Base-by-base conservation (phyloP, 352 stramenopile genomes). In the Phytophthora capsici region DNA sequence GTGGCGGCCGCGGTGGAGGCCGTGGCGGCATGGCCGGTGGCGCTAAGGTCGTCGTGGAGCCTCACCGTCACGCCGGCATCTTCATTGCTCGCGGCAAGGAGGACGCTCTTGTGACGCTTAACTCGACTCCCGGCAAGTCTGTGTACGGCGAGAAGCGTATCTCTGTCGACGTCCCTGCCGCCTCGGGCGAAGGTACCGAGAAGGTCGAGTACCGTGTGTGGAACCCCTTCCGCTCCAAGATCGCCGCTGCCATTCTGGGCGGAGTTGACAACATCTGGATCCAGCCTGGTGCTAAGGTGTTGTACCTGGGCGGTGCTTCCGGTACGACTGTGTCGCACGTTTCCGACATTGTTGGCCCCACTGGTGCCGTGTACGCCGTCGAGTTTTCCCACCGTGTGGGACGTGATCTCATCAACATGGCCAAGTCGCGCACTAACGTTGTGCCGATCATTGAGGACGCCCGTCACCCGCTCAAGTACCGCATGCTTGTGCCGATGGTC, bases 191-290 rank as follows among this genome's bases (percentile, higher is more conserved):
- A 65, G 88, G 90, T 54, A 91, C 91, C 0, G 91, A 96, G 66
- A 99, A 99, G 90, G 91, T 99, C 30, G 98, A 99, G 83, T 99
- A 99, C 85, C 95, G 98, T 63, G 97, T 99, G 59, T 99, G 98
- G 98, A 99, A 99, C 87, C 98, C 98, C 59, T 99, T 99, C 92
- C 92, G 98, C 66, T 99, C 96, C 50, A 99, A 99, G 92, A 88
- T 99, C 38, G 97, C 97, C 28, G 98, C 98, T 28, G 97, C 97
- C 28, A 98, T 99, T 70, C 84, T 99, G n/a, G 98, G 97, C 66
- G 98, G 98, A 84, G 92, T 99, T 16, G 93, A 98, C 80, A 98
- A 99, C 80, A 99, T 99, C 64, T 99, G 86, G 91, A 99, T 99
- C 71, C 84, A 84, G 47, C 98, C 98, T 41, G 97, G 97, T 44